A percentile compares a stretch with the other conserved stretches of the same genome.
phyloP scores from a whole-genome alignment of 306 rosid genomes.

The Luffa acutangula region DNA sequence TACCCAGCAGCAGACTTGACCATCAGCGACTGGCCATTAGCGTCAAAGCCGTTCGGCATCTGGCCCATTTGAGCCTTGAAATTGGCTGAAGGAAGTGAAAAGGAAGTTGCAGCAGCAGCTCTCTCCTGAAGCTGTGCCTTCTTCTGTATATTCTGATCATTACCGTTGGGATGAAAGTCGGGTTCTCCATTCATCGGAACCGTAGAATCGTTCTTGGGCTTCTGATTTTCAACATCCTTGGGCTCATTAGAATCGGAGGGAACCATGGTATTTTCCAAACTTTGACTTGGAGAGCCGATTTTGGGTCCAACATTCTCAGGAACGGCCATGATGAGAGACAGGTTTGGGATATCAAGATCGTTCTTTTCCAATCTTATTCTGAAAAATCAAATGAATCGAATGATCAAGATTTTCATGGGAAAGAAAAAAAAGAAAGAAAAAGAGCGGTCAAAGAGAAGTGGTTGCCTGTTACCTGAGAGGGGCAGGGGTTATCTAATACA shows the following conservation, averaged over 20 bases:
- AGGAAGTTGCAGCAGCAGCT: conserved; percentile 14
- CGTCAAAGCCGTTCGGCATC: conserved; percentile 53
- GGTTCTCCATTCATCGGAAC: conserved; percentile 21
- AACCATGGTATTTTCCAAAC: conserved; percentile 43
- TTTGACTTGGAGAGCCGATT: conserved; percentile 24
- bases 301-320: conserved; percentile 56
- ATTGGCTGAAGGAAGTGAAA: conserved; percentile 33
- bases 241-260: conserved; percentile 33
- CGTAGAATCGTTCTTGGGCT: conserved; percentile 36
- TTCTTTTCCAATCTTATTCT: not conserved
- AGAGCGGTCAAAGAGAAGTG: not conserved
- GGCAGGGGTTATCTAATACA: conserved; percentile 2
- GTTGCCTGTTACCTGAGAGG: not conserved
- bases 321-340: conserved; percentile 63
- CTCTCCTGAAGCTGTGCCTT: conserved; percentile 31
- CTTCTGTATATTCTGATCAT: conserved; percentile 39
- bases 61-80: conserved; percentile 44
- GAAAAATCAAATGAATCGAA: not conserved
- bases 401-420: not conserved
- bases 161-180: conserved; percentile 28
- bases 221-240: conserved; percentile 49
- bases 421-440: not conserved
- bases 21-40: conserved; percentile 43
- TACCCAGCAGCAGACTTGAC: conserved; percentile 20
- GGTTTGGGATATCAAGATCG: not conserved